Evolutionary conservation across 2,329 filamentous ascomycete genomes (phyloP).

Genomic region (Fusarium kyushuense): DNA sequence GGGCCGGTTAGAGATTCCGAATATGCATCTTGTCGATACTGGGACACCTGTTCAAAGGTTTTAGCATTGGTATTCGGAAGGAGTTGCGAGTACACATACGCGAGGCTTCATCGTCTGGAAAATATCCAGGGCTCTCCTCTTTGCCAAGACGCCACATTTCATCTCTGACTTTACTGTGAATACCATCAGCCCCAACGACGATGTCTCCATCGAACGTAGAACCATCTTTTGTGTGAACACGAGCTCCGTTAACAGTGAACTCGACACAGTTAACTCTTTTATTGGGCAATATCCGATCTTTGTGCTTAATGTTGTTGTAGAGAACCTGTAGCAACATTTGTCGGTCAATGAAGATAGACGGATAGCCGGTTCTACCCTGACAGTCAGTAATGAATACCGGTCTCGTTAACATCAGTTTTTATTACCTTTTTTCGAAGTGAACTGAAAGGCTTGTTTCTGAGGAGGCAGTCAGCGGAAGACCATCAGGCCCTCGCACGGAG

Average conservation of each 20-base stretch:
- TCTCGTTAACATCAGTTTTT: too few relatives aligned
- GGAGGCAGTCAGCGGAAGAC: not conserved
- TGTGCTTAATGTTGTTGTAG: not conserved
- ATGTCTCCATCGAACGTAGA: not conserved
- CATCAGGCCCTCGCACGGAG: not conserved
- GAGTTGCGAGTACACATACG: not conserved
- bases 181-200: not conserved
- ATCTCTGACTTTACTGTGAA: not conserved
- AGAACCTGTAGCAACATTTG: not conserved
- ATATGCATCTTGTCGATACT: not conserved
- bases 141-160: not conserved
- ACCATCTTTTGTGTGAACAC: not conserved
- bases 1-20: not conserved
- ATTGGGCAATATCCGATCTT: not conserved
- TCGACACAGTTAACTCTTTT: not conserved
- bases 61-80: rapidly evolving
- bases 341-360: not conserved
- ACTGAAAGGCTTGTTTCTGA: not conserved
- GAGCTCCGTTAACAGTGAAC: rapidly evolving
- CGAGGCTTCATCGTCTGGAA: not conserved
- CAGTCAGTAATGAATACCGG: not conserved
- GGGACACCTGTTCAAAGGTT: not conserved
- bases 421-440: not conserved
- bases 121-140: not conserved
- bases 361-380: not conserved